Evolutionary conservation across 169 alveolate species (phyloP).

Genomic region (Theileria parva): DNA sequence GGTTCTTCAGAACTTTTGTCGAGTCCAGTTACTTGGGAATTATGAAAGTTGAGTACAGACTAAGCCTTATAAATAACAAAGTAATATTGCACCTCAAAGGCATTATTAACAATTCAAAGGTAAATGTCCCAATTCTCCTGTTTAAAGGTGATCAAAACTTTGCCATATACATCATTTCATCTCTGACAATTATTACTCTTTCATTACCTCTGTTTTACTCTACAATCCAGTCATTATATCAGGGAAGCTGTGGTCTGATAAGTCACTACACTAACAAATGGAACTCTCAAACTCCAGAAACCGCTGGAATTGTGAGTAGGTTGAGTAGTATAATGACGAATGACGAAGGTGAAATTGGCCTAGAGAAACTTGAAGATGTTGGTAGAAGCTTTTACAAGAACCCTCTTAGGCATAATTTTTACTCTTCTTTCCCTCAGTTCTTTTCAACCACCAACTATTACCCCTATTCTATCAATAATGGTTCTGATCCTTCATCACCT

Average conservation of each 20-base stretch:
- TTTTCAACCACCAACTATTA: not conserved
- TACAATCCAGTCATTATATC: not conserved
- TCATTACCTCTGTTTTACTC: slow-evolving; percentile 10
- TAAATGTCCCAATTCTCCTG: slow-evolving; percentile 51
- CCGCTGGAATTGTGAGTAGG: not conserved
- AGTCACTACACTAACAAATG: not conserved
- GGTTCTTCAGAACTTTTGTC: slow-evolving; percentile 36
- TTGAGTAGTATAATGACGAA: not conserved
- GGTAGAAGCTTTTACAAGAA: not conserved
- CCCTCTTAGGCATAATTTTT: slow-evolving; percentile 16
- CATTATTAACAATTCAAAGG: slow-evolving; percentile 42
- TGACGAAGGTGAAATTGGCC: not conserved
- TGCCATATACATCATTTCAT: slow-evolving; percentile 22
- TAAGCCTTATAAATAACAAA: slow-evolving; percentile 26
- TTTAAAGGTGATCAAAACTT: slow-evolving; percentile 23
- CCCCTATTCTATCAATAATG: not conserved
- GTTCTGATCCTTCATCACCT: not conserved
- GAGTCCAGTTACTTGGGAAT: slow-evolving; percentile 37
- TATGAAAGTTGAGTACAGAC: slow-evolving; percentile 58
- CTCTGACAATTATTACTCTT: slow-evolving; percentile 14
- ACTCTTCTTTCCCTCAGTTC: slow-evolving; percentile 7
- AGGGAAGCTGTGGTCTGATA: not conserved
- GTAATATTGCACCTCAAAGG: slow-evolving; percentile 38
- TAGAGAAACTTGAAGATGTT: not conserved
- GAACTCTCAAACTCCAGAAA: not conserved